Conservation (phyloP, 768 basidiomycete genomes). For the Rhodotorula taiwanensis region DNA sequence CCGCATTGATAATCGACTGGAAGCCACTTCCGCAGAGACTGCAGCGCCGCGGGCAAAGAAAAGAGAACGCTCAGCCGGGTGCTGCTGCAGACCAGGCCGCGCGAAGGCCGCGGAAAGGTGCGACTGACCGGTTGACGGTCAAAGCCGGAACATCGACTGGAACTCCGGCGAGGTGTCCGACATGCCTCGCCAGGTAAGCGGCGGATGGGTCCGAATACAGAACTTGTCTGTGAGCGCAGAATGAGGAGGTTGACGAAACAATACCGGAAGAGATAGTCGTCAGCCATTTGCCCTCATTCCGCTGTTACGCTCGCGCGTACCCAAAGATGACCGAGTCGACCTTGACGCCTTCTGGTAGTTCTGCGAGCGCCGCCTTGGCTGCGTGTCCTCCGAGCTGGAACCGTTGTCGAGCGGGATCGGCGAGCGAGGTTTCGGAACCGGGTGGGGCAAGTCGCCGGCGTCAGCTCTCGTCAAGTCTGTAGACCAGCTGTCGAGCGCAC, state of each 20-base stretch:
- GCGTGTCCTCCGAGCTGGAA: slow-evolving; percentile 46
- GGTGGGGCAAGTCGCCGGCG: neutral
- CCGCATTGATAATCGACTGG: slow-evolving; percentile 46
- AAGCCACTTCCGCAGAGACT: slow-evolving; percentile 48
- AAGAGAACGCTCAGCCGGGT: too few species aligned
- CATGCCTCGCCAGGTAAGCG: slow-evolving; percentile 47
- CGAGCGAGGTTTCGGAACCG: too few species aligned
- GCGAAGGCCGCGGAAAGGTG: too few species aligned
- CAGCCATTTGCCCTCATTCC: too few species aligned
- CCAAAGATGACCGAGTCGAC: slow-evolving; percentile 48
- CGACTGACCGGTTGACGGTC: slow-evolving; percentile 45
- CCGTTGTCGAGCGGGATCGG: too few species aligned
- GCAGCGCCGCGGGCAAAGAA: neutral
- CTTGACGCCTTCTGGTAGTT: slow-evolving; percentile 44
- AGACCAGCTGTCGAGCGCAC: neutral
- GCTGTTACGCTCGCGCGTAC: slow-evolving; percentile 40
- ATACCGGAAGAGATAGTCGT: too few species aligned
- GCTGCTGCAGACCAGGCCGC: too few species aligned
- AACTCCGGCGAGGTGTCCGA: slow-evolving; percentile 46
- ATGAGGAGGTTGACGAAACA: too few species aligned
- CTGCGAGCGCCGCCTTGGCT: slow-evolving; percentile 46
- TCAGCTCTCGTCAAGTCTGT: neutral
- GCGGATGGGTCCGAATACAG: slow-evolving; percentile 46
- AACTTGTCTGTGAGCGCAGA: slow-evolving; percentile 41
- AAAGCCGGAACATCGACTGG: slow-evolving; percentile 45